Percentiles rank a stretch among this genome's conserved stretches.
Conservation (phyloP, 768 basidiomycete genomes). For the Auricularia cornea region DNA sequence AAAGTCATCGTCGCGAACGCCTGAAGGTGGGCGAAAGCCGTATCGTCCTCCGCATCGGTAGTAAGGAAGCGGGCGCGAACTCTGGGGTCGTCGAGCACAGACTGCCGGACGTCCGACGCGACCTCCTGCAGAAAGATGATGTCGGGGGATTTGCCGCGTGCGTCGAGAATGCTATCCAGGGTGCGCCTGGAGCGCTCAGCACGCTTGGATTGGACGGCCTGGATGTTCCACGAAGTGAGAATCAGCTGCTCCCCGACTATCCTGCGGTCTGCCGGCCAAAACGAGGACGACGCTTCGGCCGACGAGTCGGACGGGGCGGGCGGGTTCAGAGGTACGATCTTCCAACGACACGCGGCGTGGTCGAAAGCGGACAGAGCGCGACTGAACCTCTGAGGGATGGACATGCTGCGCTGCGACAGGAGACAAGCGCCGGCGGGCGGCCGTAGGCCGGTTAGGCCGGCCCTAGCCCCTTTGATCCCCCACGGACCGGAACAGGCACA, state of each 20-base stretch:
- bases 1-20: slow-evolving; percentile 32
- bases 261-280: neutral
- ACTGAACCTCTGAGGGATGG: too few relatives aligned
- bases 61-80: slow-evolving; percentile 26
- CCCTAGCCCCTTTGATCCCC: too few relatives aligned
- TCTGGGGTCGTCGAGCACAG: slow-evolving; percentile 26
- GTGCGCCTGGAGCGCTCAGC: slow-evolving; percentile 28
- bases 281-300: too few relatives aligned
- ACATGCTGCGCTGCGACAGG: too few relatives aligned
- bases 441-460: too few relatives aligned
- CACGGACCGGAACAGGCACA: too few relatives aligned
- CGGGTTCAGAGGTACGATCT: too few relatives aligned
- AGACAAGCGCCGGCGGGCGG: too few relatives aligned
- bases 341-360: too few relatives aligned
- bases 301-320: too few relatives aligned
- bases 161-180: slow-evolving; percentile 26
- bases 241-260: slow-evolving; percentile 17
- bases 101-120: slow-evolving; percentile 19
- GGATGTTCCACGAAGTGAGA: slow-evolving; percentile 30
- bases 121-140: slow-evolving; percentile 36
- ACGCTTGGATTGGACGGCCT: slow-evolving; percentile 25
- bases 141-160: slow-evolving; percentile 21
- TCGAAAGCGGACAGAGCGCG: too few relatives aligned
- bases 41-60: slow-evolving; percentile 32
- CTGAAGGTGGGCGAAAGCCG: slow-evolving; percentile 24